These are phyloP conservation scores for Ophiostoma pallidulum DNA, from an alignment of 2,329 filamentous ascomycete species.

Conservation along the genomic window DNA sequence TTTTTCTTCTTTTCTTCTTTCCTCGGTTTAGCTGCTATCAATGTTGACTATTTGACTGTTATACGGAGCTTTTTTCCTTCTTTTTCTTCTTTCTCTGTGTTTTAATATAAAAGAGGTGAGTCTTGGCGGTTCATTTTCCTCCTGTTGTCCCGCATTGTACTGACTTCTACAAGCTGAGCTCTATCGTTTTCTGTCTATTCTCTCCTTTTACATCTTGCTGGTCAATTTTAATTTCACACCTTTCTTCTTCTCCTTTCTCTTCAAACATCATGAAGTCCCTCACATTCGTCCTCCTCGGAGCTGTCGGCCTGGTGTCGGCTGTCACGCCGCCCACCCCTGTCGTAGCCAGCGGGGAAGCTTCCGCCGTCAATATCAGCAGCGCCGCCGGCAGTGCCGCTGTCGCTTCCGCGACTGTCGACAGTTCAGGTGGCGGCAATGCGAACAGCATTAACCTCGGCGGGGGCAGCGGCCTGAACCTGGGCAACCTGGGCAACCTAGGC, in stretches of 20 bases:
- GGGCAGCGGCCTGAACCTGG: slow-evolving; percentile 13
- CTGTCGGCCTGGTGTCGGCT: slow-evolving; percentile 23
- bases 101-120: slow-evolving; percentile 8
- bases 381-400: background rate
- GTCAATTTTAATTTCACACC: background rate
- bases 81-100: background rate
- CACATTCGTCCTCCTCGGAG: slow-evolving; percentile 18
- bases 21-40: background rate
- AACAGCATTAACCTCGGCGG: slow-evolving; percentile 9
- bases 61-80: background rate
- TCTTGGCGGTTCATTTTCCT: background rate
- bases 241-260: background rate
- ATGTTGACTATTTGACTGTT: background rate
- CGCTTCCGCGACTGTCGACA: slow-evolving; percentile 1
- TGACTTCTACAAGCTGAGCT: slow-evolving; percentile 16
- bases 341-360: slow-evolving; percentile 1
- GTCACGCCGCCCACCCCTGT: slow-evolving; percentile 5
- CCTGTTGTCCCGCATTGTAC: background rate
- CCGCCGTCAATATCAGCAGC: background rate
- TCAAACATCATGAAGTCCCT: slow-evolving; percentile 21
- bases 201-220: background rate
- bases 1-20: background rate
- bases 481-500: slow-evolving; percentile 8
- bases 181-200: slow-evolving; percentile 7
- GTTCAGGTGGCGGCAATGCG: slow-evolving; percentile 6